phyloP scores from a whole-genome alignment of 345 rosid species.

The Camelina neglecta region DNA sequence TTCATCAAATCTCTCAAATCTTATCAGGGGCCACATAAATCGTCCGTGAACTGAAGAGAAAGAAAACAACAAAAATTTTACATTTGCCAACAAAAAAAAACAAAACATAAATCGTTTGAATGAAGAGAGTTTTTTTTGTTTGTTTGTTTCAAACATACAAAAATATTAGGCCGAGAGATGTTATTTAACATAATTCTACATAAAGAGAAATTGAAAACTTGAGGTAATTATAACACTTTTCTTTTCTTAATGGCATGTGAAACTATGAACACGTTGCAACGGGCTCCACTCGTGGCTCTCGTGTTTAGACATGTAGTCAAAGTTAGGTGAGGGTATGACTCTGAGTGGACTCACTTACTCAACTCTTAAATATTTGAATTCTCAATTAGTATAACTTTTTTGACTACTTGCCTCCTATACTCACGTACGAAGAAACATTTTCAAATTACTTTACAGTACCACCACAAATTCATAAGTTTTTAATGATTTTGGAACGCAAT shows the following conservation, averaged over 20 bases:
- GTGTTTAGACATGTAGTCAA: constrained; percentile 22
- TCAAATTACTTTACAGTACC: background rate
- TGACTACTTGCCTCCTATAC: constrained; percentile 1
- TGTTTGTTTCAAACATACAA: background rate
- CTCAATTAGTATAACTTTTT: background rate
- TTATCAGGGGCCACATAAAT: background rate
- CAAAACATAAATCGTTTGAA: background rate
- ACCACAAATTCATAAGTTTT: background rate
- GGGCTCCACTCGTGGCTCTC: background rate
- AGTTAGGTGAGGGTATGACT: constrained; percentile 30
- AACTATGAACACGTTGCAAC: constrained; percentile 3
- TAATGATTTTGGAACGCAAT: background rate
- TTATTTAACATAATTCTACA: background rate
- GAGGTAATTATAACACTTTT: background rate
- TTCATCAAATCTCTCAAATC: background rate
- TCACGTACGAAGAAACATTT: no score
- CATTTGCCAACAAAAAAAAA: background rate
- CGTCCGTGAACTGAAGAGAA: background rate
- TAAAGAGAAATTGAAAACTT: background rate
- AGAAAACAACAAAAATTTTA: background rate
- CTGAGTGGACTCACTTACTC: constrained; percentile 24
- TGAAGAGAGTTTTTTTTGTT: background rate
- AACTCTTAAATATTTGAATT: background rate
- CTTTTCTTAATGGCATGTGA: background rate
- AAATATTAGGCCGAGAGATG: background rate